Base-by-base conservation (phyloP, 305 asterid genomes). In the Lippia alba region DNA sequence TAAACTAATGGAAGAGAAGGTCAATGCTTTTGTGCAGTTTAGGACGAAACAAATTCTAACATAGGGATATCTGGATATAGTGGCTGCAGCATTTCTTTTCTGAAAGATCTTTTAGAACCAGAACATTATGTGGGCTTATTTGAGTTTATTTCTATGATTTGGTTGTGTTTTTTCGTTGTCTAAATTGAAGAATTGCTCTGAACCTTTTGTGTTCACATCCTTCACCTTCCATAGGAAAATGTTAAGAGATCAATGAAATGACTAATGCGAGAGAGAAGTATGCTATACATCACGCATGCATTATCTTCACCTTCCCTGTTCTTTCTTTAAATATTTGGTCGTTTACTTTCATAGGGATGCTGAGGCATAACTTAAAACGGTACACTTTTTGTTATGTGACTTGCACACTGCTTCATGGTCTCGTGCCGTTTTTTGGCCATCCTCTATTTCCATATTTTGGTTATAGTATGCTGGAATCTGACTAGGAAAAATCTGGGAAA, bases 11-110 rank as follows among this genome's bases (percentile, higher is more conserved):
- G 71, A 62, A 62, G 40, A 10, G 57, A 68, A 17, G 3, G 49
- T 15, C 16, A 6, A 24, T 70, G 17, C 18, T 49, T 56, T 80
- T 76, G 48, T 10, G 12, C 48, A 33, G 15, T 50, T 62, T 44
- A 30, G 48, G 12, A 30, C 12, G 1, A 46, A 20, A 49, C 18
- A 32, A 49, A 15, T 15, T 32, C 11, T 6, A 36, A 36, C 9
- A 8, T 36, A 17, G 62, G 56, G 12, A 14, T 24, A 16, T 15
- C 66, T 18, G 68, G 12, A 14, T 46, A 32, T 41, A 9, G 19
- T 45, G 17, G 18, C 24, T 34, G 45, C 17, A 19, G 0, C 17
- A 48, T 51, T 5, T 59, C 60, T 34, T n/a, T n/a, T n/a, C n/a
- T n/a, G n/a, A n/a, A n/a, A n/a, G n/a, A n/a, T n/a, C n/a, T n/a